Conservation (phyloP, 768 basidiomycete genomes). For the Trametopsis cervina region DNA sequence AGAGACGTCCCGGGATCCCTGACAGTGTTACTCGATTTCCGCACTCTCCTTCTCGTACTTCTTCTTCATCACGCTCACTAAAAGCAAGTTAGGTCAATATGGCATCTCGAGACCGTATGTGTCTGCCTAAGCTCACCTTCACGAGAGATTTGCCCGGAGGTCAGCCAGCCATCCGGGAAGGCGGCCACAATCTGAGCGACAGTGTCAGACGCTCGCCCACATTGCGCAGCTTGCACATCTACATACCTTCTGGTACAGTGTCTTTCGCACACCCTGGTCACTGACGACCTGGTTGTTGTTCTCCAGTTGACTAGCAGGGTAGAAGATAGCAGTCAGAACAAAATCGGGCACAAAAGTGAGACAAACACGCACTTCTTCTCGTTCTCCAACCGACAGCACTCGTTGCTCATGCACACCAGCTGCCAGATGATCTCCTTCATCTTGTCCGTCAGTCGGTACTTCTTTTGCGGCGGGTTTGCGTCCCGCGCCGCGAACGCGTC, state of each 20-base stretch:
- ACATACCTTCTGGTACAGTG: constrained; percentile 69
- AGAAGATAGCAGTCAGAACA: not conserved
- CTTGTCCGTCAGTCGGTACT: constrained; percentile 70
- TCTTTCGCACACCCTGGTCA: constrained; percentile 75
- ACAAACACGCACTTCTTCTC: constrained; percentile 47
- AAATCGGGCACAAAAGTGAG: not conserved
- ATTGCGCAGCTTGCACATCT: not conserved
- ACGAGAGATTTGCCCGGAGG: constrained; percentile 78
- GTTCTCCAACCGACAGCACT: constrained; percentile 65
- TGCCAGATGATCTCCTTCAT: constrained; percentile 82
- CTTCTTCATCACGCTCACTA: constrained; percentile 86
- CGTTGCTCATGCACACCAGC: constrained; percentile 75
- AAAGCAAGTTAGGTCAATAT: not conserved
- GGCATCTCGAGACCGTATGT: not conserved
- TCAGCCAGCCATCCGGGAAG: constrained; percentile 82
- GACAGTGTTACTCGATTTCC: constrained; percentile 47
- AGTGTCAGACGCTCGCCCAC: not conserved
- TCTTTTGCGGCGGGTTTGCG: constrained; percentile 63
- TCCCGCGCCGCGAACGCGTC: constrained; percentile 19
- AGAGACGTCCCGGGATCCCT: too few species aligned
- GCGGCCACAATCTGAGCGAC: constrained; percentile 57
- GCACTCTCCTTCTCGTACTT: constrained; percentile 64
- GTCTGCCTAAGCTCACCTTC: constrained; percentile 51
- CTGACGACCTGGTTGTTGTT: constrained; percentile 66
- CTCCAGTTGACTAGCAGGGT: constrained; percentile 44